Percentiles rank a stretch among this genome's conserved stretches.
Evolutionary conservation across 1,139 yeast genomes (phyloP).

Genomic region (Yamadazyma triangularis): DNA sequence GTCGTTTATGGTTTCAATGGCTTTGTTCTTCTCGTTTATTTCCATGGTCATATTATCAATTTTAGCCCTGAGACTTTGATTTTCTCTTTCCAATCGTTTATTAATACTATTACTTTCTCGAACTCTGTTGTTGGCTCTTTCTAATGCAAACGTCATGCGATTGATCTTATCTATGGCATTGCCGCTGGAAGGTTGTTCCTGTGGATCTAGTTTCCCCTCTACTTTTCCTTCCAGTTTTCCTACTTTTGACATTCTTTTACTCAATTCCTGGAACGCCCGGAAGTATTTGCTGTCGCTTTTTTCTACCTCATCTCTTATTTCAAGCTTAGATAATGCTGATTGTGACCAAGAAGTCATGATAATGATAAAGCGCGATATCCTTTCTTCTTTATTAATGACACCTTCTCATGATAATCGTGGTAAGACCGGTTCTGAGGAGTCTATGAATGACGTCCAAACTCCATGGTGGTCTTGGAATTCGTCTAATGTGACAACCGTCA

Average conservation of each 20-base stretch:
- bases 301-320: conserved; percentile 29
- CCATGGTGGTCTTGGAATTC: too few relatives aligned
- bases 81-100: conserved; percentile 17
- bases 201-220: too few relatives aligned
- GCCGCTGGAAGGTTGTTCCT: too few relatives aligned
- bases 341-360: conserved; percentile 16
- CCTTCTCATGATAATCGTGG: too few relatives aligned
- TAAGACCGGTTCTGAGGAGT: too few relatives aligned
- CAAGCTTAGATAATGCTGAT: conserved; percentile 21
- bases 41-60: conserved; percentile 40
- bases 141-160: not conserved
- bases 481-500: too few relatives aligned
- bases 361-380: too few relatives aligned
- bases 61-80: conserved; percentile 22
- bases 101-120: conserved; percentile 10
- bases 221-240: conserved; percentile 19
- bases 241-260: conserved; percentile 8
- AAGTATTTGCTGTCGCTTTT: conserved; percentile 27
- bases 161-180: too few relatives aligned
- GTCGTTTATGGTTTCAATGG: conserved; percentile 63
- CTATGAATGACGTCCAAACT: too few relatives aligned
- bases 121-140: not conserved
- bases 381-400: too few relatives aligned
- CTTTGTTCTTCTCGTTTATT: conserved; percentile 47
- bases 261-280: conserved; percentile 22